Percentiles rank a stretch among this genome's conserved stretches.
Evolutionary conservation across 352 stramenopile species (phyloP).

Genomic region (Pythium vanterpoolii): DNA sequence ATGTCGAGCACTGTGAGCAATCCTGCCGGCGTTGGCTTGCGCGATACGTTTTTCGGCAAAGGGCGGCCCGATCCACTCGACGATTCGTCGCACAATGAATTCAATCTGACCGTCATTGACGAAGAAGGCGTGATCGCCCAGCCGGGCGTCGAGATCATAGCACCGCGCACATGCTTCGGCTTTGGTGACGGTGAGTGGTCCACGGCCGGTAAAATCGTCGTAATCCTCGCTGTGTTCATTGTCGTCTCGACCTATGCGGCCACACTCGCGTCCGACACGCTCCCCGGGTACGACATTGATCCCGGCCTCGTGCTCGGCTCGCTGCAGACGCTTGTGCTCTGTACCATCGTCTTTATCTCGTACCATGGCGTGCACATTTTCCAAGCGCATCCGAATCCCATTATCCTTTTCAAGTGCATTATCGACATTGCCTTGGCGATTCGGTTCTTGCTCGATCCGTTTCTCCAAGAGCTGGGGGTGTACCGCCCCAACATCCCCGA

Average conservation of each 20-base stretch:
- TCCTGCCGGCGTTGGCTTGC: conserved; percentile 22
- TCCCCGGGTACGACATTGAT: conserved; percentile 89
- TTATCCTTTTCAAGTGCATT: conserved; percentile 84
- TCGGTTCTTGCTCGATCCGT: conserved; percentile 68
- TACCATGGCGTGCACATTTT: conserved; percentile 77
- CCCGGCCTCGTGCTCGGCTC: conserved; percentile 72
- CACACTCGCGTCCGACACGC: conserved; percentile 27
- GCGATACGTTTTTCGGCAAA: conserved; percentile 67
- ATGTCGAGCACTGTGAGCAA: conserved; percentile 21
- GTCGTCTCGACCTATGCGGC: conserved; percentile 39
- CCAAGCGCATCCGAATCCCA: conserved; percentile 73
- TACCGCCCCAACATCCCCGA: conserved; percentile 33
- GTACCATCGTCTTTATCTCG: conserved; percentile 68
- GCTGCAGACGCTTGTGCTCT: conserved; percentile 67
- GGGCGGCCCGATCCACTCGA: conserved; percentile 43
- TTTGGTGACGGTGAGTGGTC: conserved; percentile 33
- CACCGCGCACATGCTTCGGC: conserved; percentile 30
- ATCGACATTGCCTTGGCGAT: conserved; percentile 69
- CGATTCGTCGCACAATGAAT: conserved; percentile 64
- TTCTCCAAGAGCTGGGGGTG: conserved; percentile 47
- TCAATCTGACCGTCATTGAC: conserved; percentile 74
- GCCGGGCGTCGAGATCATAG: conserved; percentile 54
- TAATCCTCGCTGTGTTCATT: conserved; percentile 32
- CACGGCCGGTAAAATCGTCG: conserved; percentile 40
- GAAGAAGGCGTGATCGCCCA: conserved; percentile 62